Conservation (phyloP, 495 filamentous ascomycete species). For the Astrocystis sublimbata region DNA sequence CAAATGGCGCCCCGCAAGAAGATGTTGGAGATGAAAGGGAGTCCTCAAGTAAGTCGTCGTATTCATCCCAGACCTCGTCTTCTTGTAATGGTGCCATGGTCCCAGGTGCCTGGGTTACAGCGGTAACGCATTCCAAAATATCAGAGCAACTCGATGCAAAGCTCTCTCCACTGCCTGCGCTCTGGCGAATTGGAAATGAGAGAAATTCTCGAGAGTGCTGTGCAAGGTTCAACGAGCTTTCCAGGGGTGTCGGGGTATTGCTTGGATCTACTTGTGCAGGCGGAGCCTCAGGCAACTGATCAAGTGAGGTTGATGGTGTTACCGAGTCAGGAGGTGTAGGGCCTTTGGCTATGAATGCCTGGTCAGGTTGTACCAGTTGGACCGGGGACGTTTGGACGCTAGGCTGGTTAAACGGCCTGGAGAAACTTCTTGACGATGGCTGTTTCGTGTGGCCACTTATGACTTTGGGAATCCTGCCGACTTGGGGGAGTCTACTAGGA, state of each 20-base stretch:
- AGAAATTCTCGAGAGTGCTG: conserved; percentile 57
- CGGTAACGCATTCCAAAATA: conserved; percentile 33
- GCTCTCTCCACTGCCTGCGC: conserved; percentile 67
- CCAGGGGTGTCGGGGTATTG: conserved; percentile 26
- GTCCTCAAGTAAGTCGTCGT: conserved; percentile 83
- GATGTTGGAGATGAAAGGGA: conserved; percentile 57
- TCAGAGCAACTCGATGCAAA: conserved; percentile 60
- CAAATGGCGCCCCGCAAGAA: conserved; percentile 47
- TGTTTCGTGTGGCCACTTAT: conserved; percentile 72
- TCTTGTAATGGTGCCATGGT: conserved; percentile 61
- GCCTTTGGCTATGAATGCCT: conserved; percentile 48
- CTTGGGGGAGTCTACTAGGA: conserved; percentile 64
- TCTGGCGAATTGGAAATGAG: conserved; percentile 68
- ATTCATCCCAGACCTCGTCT: conserved; percentile 95
- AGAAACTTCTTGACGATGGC: conserved; percentile 79
- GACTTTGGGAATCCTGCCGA: conserved; percentile 89
- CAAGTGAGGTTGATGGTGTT: conserved; percentile 36
- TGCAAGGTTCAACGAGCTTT: conserved; percentile 21
- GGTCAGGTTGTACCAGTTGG: conserved; percentile 40
- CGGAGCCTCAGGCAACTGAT: conserved; percentile 24
- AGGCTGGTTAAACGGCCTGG: conserved; percentile 66
- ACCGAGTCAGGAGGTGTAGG: conserved; percentile 46
- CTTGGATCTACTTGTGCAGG: conserved; percentile 22
- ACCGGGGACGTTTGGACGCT: conserved; percentile 41
- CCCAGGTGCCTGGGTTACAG: conserved; percentile 63